Conservation (phyloP, 2,329 filamentous ascomycete species). For the Colletotrichum chrysophilum region DNA sequence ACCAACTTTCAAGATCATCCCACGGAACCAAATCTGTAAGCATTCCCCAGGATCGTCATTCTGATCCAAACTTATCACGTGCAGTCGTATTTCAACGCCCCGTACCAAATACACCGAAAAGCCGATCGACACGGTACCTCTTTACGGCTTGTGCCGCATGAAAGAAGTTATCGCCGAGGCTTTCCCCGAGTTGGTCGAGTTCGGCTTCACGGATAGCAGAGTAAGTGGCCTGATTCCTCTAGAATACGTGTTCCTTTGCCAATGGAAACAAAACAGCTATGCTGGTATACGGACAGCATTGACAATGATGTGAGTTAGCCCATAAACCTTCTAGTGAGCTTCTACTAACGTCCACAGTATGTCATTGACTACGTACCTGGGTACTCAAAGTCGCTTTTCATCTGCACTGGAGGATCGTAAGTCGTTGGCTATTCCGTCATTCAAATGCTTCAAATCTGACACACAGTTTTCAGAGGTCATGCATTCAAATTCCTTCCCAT, state of each 20-base stretch:
- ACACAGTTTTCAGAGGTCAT: background rate
- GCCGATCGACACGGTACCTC: slow-evolving; percentile 27
- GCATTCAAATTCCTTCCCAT: background rate
- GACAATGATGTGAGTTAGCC: background rate
- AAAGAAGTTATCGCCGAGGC: slow-evolving; percentile 26
- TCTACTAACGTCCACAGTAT: background rate
- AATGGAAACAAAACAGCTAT: background rate
- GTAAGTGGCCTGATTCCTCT: background rate
- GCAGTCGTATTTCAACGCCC: slow-evolving; percentile 22
- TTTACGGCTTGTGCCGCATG: slow-evolving; percentile 27
- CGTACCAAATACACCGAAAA: slow-evolving; percentile 27
- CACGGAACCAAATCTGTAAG: background rate
- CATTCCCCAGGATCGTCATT: background rate
- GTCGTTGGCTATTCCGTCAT: background rate
- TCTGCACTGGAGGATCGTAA: background rate
- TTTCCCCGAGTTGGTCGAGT: slow-evolving; percentile 26
- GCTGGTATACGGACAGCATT: slow-evolving; percentile 14
- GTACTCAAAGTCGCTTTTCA: background rate
- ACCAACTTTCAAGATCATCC: background rate
- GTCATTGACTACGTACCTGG: background rate
- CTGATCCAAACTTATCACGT: background rate
- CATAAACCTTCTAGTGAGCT: background rate
- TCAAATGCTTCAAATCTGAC: background rate
- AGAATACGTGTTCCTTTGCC: background rate
- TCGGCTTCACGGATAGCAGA: slow-evolving; percentile 27